These are phyloP conservation scores for Rhizophora apiculata DNA, from an alignment of 345 rosid genomes.

Conservation along the genomic window DNA sequence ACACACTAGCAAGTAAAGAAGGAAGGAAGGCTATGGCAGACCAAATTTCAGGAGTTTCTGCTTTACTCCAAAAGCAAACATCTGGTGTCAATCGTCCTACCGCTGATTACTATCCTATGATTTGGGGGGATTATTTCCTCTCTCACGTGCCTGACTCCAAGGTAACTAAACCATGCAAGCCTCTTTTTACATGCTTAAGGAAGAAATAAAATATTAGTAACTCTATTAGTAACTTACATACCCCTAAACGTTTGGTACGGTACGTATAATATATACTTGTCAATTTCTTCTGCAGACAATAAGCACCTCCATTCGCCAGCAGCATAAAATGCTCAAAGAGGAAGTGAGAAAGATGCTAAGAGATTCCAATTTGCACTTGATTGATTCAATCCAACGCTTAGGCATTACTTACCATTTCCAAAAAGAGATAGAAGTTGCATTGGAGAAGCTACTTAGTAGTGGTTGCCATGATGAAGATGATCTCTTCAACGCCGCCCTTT, in stretches of 20 bases:
- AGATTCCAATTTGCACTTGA: neutral
- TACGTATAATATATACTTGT: too few species aligned
- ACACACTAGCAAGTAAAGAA: too few species aligned
- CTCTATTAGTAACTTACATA: too few species aligned
- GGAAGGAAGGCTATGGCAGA: too few species aligned
- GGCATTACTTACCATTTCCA: slow-evolving; percentile 52
- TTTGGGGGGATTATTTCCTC: slow-evolving; percentile 31
- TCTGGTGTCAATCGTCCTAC: slow-evolving; percentile 6
- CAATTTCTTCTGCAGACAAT: too few species aligned
- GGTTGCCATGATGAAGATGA: neutral
- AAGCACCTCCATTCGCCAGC: too few species aligned
- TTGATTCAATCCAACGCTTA: slow-evolving; percentile 37
- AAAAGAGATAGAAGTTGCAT: slow-evolving; percentile 26
- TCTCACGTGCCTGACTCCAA: neutral
- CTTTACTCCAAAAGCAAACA: neutral
- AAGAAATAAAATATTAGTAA: too few species aligned
- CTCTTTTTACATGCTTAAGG: too few species aligned
- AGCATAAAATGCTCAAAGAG: neutral
- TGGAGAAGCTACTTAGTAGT: slow-evolving; percentile 2
- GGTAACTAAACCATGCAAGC: neutral
- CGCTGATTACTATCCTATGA: slow-evolving; percentile 16
- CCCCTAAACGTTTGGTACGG: too few species aligned
- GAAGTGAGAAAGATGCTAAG: neutral
- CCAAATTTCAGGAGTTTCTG: neutral
- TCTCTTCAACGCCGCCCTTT: slow-evolving; percentile 14